Conservation (phyloP, 495 filamentous ascomycete genomes). For the Aspergillus indologenus region DNA sequence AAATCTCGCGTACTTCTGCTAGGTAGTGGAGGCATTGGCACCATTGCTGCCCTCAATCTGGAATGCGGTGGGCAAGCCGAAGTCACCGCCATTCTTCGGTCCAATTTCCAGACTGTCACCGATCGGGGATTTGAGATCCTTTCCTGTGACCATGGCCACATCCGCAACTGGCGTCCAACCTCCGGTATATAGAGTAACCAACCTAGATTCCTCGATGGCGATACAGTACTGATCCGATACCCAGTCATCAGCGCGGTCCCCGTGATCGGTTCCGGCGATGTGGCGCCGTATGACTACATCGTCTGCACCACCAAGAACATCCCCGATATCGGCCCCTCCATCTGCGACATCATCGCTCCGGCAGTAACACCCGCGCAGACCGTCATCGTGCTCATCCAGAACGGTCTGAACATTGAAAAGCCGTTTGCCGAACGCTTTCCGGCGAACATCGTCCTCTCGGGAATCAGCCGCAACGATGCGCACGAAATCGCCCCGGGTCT, state of each 20-base stretch:
- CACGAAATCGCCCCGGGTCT: slow-evolving; percentile 42
- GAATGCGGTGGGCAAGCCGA: slow-evolving; percentile 31
- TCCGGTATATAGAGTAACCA: slow-evolving; percentile 12
- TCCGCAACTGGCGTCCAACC: slow-evolving; percentile 22
- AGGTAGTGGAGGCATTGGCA: slow-evolving; percentile 52
- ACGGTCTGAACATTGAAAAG: slow-evolving; percentile 61
- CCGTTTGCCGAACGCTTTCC: slow-evolving; percentile 46
- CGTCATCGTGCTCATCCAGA: slow-evolving; percentile 57
- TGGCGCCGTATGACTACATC: slow-evolving; percentile 46
- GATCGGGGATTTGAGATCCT: slow-evolving; percentile 50
- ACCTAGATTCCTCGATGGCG: neutral
- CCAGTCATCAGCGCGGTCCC: slow-evolving; percentile 24
- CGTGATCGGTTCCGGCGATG: slow-evolving; percentile 18
- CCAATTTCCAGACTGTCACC: slow-evolving; percentile 50
- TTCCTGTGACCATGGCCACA: slow-evolving; percentile 35
- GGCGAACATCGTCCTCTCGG: slow-evolving; percentile 48
- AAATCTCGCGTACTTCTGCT: slow-evolving; percentile 41
- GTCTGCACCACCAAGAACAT: slow-evolving; percentile 43
- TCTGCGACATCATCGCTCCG: slow-evolving; percentile 45
- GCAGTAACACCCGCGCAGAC: slow-evolving; percentile 49
- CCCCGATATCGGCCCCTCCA: slow-evolving; percentile 40
- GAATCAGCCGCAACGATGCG: slow-evolving; percentile 50
- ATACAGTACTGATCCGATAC: neutral
- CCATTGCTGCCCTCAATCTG: slow-evolving; percentile 49
- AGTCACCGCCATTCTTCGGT: slow-evolving; percentile 52